Evolutionary conservation across 1,139 yeast genomes (phyloP), one percentile per base, ranked within the genome.

Genomic region (Candida sanyaensis): DNA sequence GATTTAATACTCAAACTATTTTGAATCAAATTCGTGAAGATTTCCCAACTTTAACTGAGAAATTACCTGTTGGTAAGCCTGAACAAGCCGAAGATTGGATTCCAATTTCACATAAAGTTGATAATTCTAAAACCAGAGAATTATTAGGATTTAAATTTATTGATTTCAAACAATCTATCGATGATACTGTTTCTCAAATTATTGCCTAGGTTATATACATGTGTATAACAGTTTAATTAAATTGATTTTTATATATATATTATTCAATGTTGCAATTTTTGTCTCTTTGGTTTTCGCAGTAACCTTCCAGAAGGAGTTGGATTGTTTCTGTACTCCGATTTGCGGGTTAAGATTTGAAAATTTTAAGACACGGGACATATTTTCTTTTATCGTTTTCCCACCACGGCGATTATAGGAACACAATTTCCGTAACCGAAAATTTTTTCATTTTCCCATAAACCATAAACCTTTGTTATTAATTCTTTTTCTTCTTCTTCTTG

Each of bases 151-250:
- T 69, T 49, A 61, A 73, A 23, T 74, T 71, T 44, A 67, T 66
- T 31, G 47, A 66, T 8, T 61, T 77, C 38, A 68, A 71, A 43
- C 51, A 66, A 47, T 58, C 73, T 17, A 66, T 79, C 37, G 54
- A 58, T 41, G 83, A 78, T 48, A 60, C 78, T 6, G 73, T 71
- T 13, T 52, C 58, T 7, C 83, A 78, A 59, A 57, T 64, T 34
- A 66, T 59, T 13, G 32, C 43, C n/a, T 41, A 32, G 24, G 2
- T 17, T 17, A 17, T 17, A 26, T 26, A 6, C 4, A 6, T 26
- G 28, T 26, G 28, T 26, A 26, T 26, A 26, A 8, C 28, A 6
- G 9, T 8, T 26, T 26, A 2, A 17, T 2, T 17, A 17, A 17
- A 17, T 17, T n/a, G n/a, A n/a, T n/a, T n/a, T n/a, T 17, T 17